phyloP scores from a whole-genome alignment of 345 rosid species.

The Rubroshorea leprosula region DNA sequence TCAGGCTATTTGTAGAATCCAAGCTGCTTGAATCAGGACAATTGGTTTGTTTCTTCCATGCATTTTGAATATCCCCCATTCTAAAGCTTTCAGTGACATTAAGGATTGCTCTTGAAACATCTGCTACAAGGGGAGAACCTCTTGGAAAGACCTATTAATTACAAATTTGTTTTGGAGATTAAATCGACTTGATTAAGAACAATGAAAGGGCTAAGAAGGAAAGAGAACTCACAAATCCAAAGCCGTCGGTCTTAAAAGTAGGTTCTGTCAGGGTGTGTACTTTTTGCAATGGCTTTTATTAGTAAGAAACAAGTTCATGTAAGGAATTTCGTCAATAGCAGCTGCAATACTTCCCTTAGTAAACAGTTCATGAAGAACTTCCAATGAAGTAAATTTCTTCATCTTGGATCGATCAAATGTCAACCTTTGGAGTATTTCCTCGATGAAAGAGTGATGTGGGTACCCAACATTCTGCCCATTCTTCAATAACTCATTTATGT shows the following conservation, averaged over 20 bases:
- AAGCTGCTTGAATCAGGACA: too few species aligned
- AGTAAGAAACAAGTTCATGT: conserved; percentile 8
- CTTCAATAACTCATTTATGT: not conserved
- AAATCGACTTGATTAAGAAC: too few species aligned
- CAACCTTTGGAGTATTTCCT: not conserved
- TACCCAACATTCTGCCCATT: not conserved
- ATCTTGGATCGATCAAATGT: not conserved
- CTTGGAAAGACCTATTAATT: too few species aligned
- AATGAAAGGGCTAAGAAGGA: too few species aligned
- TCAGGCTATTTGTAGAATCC: too few species aligned
- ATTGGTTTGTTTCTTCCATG: too few species aligned
- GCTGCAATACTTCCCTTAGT: not conserved
- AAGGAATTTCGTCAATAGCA: conserved; percentile 12
- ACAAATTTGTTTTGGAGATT: too few species aligned
- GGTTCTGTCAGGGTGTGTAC: not conserved
- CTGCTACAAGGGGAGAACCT: too few species aligned
- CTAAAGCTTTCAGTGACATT: too few species aligned
- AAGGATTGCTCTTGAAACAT: too few species aligned
- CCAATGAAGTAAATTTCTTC: not conserved
- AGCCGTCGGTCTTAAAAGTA: not conserved
- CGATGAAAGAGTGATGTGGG: not conserved
- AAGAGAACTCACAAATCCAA: conserved; percentile 14
- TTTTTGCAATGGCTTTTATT: not conserved
- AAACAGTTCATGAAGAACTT: not conserved
- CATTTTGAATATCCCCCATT: too few species aligned